Conservation (phyloP, 352 stramenopile genomes). For the Lagenidium giganteum region DNA sequence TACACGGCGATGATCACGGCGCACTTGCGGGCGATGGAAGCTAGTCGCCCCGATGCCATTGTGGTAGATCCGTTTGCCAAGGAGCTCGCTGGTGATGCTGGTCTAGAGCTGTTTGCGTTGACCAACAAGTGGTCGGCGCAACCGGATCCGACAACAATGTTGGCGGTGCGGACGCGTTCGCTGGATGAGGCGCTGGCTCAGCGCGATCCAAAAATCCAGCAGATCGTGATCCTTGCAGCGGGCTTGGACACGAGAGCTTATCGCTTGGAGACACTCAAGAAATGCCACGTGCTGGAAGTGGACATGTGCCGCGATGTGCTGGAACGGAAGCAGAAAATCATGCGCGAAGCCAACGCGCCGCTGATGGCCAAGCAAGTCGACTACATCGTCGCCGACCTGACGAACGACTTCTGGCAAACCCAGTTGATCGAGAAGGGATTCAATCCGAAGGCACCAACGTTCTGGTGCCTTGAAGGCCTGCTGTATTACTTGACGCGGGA, state of each 20-base stretch:
- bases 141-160: conserved; percentile 12
- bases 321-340: conserved; percentile 32
- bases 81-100: conserved; percentile 26
- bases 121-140: conserved; percentile 16
- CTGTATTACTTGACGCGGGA: conserved; percentile 36
- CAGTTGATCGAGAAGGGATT: conserved; percentile 31
- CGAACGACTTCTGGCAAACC: conserved; percentile 41
- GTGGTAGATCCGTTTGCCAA: conserved; percentile 42
- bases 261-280: conserved; percentile 29
- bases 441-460: conserved; percentile 35
- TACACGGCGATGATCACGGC: conserved; percentile 42
- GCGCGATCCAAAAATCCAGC: conserved; percentile 28
- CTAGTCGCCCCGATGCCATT: conserved; percentile 24
- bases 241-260: conserved; percentile 50
- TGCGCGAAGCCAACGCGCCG: conserved; percentile 20
- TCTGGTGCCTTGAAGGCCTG: conserved; percentile 49
- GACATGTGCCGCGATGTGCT: conserved; percentile 37
- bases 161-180: conserved; percentile 35
- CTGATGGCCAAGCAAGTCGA: conserved; percentile 30
- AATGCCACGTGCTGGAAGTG: conserved; percentile 42
- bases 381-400: conserved; percentile 40
- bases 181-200: conserved; percentile 45
- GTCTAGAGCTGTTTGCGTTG: conserved; percentile 6
- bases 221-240: conserved; percentile 47
- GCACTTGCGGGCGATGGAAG: conserved; percentile 31